Conservation (phyloP, 2,329 filamentous ascomycete species). For the Mollisia scopiformis region DNA sequence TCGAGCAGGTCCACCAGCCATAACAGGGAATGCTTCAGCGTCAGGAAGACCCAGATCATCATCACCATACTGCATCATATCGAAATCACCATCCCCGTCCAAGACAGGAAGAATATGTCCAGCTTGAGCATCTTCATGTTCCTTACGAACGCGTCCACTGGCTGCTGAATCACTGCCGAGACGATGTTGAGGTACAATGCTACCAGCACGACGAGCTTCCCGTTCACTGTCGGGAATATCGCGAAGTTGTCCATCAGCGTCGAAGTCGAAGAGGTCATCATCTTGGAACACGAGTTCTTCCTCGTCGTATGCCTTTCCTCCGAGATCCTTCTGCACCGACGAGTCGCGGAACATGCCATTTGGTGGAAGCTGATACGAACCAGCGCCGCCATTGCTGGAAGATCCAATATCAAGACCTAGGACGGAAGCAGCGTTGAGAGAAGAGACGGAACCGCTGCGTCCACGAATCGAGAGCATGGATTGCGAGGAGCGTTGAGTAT, state of each 20-base stretch:
- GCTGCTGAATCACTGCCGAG: constrained; percentile 39
- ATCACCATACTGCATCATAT: constrained; percentile 29
- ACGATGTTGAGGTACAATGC: constrained; percentile 14
- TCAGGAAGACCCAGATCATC: constrained; percentile 36
- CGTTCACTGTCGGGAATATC: constrained; percentile 42
- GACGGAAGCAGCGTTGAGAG: constrained; percentile 35
- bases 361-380: constrained; percentile 35
- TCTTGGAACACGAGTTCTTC: constrained; percentile 47
- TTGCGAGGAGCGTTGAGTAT: constrained; percentile 34
- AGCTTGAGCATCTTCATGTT: constrained; percentile 44
- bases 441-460: constrained; percentile 26
- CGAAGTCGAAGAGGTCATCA: constrained; percentile 62
- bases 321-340: constrained; percentile 36
- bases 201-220: constrained; percentile 21
- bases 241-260: constrained; percentile 61
- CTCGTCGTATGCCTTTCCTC: constrained; percentile 40
- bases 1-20: constrained; percentile 28
- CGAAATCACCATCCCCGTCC: constrained; percentile 34
- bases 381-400: constrained; percentile 44
- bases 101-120: constrained; percentile 29
- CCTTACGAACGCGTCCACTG: constrained; percentile 43
- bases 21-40: constrained; percentile 34
- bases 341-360: constrained; percentile 35
- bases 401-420: constrained; percentile 51
- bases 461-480: constrained; percentile 37